A percentile compares a stretch with the other conserved stretches of the same genome.
phyloP scores from a whole-genome alignment of 2,329 filamentous ascomycete species.

The Rutstroemia sp. region DNA sequence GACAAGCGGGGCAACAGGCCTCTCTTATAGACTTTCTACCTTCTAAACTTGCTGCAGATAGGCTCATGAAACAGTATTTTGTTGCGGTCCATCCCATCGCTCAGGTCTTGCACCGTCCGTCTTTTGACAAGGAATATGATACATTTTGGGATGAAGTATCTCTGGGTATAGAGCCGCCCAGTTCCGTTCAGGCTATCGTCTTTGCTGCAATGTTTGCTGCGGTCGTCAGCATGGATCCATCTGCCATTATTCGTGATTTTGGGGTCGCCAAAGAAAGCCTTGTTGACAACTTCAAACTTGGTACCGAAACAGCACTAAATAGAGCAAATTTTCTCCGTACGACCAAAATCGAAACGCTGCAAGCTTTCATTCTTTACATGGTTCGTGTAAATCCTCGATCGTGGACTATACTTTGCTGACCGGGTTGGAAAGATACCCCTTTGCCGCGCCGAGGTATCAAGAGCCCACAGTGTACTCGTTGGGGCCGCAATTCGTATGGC shows the following conservation, averaged over 20 bases:
- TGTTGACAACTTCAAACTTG: conserved; percentile 56
- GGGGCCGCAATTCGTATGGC: conserved; percentile 66
- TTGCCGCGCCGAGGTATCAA: conserved; percentile 63
- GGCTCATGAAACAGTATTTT: conserved; percentile 61
- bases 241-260: conserved; percentile 43
- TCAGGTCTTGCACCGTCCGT: conserved; percentile 51
- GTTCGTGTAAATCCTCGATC: conserved; percentile 35
- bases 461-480: conserved; percentile 65
- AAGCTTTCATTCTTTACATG: conserved; percentile 71
- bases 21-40: conserved; percentile 56
- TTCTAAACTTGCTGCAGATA: conserved; percentile 47
- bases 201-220: conserved; percentile 65
- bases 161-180: conserved; percentile 51
- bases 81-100: conserved; percentile 60
- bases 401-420: conserved; percentile 10
- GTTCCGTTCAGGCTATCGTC: conserved; percentile 59
- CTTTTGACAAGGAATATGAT: conserved; percentile 41
- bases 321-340: conserved; percentile 66
- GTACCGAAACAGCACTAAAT: conserved; percentile 58
- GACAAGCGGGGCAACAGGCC: conserved; percentile 39
- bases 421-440: conserved; percentile 51
- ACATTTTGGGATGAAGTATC: conserved; percentile 58
- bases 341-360: conserved; percentile 65
- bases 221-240: conserved; percentile 56
- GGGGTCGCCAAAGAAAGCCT: conserved; percentile 49